phyloP scores from a whole-genome alignment of 2,329 filamentous ascomycete species.

The Fonsecaea erecta region DNA sequence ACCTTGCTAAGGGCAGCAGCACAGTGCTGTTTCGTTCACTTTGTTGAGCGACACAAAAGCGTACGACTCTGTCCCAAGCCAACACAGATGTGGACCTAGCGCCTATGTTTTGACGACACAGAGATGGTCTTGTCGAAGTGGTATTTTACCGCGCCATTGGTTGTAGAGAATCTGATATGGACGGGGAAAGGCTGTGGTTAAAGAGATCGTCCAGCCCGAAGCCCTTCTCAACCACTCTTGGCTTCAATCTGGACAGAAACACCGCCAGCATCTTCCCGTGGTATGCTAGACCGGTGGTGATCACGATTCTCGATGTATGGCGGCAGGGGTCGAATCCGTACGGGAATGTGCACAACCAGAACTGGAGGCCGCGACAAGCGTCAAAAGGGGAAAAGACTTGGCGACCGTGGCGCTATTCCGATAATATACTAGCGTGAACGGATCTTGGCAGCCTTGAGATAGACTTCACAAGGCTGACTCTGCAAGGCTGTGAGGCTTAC shows the following conservation, averaged over 20 bases:
- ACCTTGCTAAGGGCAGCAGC: slow-evolving; percentile 13
- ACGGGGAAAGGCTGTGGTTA: not conserved
- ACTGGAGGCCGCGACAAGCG: not conserved
- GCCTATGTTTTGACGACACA: not conserved
- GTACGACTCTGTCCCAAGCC: not conserved
- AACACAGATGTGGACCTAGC: not conserved
- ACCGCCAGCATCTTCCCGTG: slow-evolving; percentile 23
- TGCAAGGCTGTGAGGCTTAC: not conserved
- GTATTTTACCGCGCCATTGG: slow-evolving; percentile 11
- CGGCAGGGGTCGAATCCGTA: not conserved
- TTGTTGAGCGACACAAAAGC: not conserved
- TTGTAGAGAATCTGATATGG: not conserved
- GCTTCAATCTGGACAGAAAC: slow-evolving; percentile 20
- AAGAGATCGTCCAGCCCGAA: slow-evolving; percentile 13
- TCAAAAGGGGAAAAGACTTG: slow-evolving; percentile 12
- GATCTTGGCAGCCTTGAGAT: not conserved
- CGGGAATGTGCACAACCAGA: not conserved
- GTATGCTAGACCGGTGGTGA: not conserved
- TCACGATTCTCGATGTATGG: not conserved
- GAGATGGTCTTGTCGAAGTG: not conserved
- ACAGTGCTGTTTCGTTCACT: not conserved
- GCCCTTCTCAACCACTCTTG: slow-evolving; percentile 25
- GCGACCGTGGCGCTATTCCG: slow-evolving; percentile 4
- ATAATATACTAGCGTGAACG: slow-evolving; percentile 9
- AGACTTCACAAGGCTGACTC: not conserved